These are phyloP conservation scores for Exophiala sideris DNA, from an alignment of 2,329 filamentous ascomycete species.

Conservation along the genomic window DNA sequence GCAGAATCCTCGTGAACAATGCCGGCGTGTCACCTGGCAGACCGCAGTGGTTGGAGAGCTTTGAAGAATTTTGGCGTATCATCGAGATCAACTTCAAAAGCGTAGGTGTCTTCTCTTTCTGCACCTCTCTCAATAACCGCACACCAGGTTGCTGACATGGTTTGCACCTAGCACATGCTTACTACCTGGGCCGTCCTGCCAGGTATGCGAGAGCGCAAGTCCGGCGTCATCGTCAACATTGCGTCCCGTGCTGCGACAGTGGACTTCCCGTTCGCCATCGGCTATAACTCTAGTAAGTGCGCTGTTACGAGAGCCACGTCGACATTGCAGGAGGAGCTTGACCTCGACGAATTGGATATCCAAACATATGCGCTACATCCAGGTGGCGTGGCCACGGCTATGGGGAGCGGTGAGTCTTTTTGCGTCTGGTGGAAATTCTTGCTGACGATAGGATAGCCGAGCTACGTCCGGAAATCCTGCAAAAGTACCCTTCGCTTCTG, in stretches of 20 bases:
- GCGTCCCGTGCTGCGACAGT: constrained; percentile 20
- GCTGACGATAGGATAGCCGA: neutral
- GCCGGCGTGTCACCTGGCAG: constrained; percentile 28
- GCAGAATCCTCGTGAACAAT: constrained; percentile 31
- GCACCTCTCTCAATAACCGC: neutral
- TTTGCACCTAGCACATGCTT: constrained; percentile 7
- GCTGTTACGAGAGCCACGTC: constrained; percentile 14
- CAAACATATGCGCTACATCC: constrained; percentile 20
- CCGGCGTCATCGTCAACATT: constrained; percentile 20
- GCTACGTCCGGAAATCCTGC: constrained; percentile 5
- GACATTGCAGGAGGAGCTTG: constrained; percentile 20
- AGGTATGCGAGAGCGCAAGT: constrained; percentile 11
- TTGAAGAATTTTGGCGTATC: constrained; percentile 18
- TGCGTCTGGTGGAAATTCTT: neutral
- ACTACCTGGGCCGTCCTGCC: constrained; percentile 12
- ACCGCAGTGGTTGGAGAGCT: constrained; percentile 24
- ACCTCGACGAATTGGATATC: constrained; percentile 17
- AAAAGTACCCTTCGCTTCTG: constrained; percentile 5
- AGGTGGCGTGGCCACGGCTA: constrained; percentile 11
- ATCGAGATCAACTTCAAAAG: constrained; percentile 24
- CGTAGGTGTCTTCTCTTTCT: constrained; percentile 4
- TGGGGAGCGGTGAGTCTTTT: constrained; percentile 9
- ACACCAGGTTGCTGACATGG: neutral
- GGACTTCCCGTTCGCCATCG: constrained; percentile 16
- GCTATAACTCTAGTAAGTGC: constrained; percentile 19